These are phyloP conservation scores for Paramarasmius palmivorus DNA, from an alignment of 1,284 basidiomycete species.

Conservation along the genomic window DNA sequence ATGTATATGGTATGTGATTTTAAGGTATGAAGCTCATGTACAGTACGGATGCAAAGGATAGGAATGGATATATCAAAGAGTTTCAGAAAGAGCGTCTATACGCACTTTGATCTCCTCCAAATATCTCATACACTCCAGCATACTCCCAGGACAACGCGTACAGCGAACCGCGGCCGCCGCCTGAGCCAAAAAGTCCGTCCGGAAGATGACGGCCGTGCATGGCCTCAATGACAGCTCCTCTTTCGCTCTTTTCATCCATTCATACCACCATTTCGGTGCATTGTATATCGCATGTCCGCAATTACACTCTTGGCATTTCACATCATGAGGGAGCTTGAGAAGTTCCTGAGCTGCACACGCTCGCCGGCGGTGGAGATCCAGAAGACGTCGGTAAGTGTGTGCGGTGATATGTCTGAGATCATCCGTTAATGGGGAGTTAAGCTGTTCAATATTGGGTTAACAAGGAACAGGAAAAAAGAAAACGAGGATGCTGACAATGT, in stretches of 20 bases:
- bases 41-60: not conserved
- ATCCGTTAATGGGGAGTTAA: conserved; percentile 51
- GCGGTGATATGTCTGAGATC: conserved; percentile 67
- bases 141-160: conserved; percentile 59
- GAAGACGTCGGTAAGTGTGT: conserved; percentile 62
- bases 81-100: conserved; percentile 62
- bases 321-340: conserved; percentile 42
- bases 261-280: conserved; percentile 68
- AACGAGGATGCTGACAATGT: conserved; percentile 5
- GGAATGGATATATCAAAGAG: conserved; percentile 37
- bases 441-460: not conserved
- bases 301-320: conserved; percentile 71
- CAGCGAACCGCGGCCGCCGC: conserved; percentile 53
- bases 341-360: conserved; percentile 47
- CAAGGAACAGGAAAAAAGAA: not conserved
- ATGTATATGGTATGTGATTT: no score
- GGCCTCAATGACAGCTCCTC: conserved; percentile 58
- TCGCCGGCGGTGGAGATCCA: conserved; percentile 58
- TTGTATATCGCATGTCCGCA: conserved; percentile 45
- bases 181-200: conserved; percentile 56
- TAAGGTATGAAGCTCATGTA: not conserved
- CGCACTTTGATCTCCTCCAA: conserved; percentile 51
- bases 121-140: conserved; percentile 59
- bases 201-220: conserved; percentile 59
- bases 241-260: conserved; percentile 54